These are phyloP conservation scores for Lenzites betulinus DNA, from an alignment of 768 basidiomycete genomes.

Conservation along the genomic window DNA sequence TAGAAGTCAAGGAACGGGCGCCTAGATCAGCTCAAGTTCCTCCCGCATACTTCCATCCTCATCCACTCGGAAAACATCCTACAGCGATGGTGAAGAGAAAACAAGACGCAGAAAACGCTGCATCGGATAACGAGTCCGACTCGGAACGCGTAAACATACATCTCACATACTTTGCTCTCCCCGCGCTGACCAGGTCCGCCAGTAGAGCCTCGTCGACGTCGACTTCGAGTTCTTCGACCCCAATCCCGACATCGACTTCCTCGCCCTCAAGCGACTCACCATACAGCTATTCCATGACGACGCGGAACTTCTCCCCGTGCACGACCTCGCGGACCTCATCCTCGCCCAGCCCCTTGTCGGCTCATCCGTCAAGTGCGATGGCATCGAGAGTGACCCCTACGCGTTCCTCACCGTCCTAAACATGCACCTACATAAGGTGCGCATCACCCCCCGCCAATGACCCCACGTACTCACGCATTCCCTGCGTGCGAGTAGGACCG, in stretches of 20 bases:
- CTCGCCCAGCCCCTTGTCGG: conserved; percentile 76
- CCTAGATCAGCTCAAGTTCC: background rate
- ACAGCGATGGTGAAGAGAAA: conserved; percentile 26
- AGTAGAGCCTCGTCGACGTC: conserved; percentile 74
- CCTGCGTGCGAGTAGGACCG: conserved; percentile 54
- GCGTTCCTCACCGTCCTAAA: conserved; percentile 86
- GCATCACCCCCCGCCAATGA: conserved; percentile 13
- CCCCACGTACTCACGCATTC: background rate
- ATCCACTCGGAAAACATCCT: background rate
- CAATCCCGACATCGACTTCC: conserved; percentile 79
- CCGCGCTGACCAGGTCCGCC: conserved; percentile 18
- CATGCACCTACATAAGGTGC: conserved; percentile 65
- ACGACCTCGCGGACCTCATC: conserved; percentile 80
- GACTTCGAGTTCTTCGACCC: conserved; percentile 95
- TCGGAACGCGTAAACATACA: conserved; percentile 21
- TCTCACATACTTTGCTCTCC: background rate
- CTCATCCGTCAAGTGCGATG: conserved; percentile 92
- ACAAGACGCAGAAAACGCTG: conserved; percentile 9
- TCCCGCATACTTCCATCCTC: background rate
- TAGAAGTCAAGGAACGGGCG: background rate
- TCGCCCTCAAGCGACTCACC: conserved; percentile 77
- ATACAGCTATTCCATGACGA: conserved; percentile 74
- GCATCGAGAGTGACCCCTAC: conserved; percentile 86
- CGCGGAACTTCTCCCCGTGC: conserved; percentile 67
- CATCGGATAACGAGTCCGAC: conserved; percentile 21